Percentiles rank a stretch among this genome's conserved stretches.
These are phyloP conservation scores for Penicillium sp. DNA, from an alignment of 2,329 filamentous ascomycete genomes.

Conservation along the genomic window DNA sequence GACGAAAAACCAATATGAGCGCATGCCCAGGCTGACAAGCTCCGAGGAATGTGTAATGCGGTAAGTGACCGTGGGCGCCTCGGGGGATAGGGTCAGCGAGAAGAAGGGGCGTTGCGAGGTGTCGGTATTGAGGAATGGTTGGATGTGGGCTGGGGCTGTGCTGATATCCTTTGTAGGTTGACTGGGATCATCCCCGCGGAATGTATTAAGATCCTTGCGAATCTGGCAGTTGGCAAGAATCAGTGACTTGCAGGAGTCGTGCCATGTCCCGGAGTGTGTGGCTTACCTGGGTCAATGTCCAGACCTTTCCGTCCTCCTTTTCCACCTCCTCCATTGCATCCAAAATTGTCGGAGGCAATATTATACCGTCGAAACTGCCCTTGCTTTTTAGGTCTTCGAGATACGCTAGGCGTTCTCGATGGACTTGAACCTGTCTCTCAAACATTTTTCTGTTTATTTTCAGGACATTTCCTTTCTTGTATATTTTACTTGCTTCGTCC, in stretches of 20 bases:
- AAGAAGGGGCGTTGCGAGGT: neutral
- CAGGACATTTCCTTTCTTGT: slow-evolving; percentile 15
- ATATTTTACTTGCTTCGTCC: slow-evolving; percentile 1
- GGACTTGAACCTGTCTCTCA: slow-evolving; percentile 18
- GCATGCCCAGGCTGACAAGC: slow-evolving; percentile 13
- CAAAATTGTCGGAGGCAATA: slow-evolving; percentile 13
- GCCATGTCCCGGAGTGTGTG: neutral
- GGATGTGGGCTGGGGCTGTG: neutral
- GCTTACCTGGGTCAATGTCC: slow-evolving; percentile 14
- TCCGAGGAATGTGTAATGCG: slow-evolving; percentile 20
- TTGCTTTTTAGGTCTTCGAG: slow-evolving; percentile 12
- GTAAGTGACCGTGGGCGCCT: slow-evolving; percentile 9
- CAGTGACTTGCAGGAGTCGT: no score
- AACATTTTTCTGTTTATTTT: slow-evolving; percentile 21
- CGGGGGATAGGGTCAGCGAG: neutral
- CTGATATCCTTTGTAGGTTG: neutral
- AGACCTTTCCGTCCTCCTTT: neutral
- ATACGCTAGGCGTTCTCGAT: slow-evolving; percentile 17
- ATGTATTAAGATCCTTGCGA: slow-evolving; percentile 2
- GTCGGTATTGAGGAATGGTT: slow-evolving; percentile 1
- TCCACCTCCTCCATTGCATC: slow-evolving; percentile 14
- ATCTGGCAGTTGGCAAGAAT: neutral
- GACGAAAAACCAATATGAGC: slow-evolving; percentile 21
- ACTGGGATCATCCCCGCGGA: neutral
- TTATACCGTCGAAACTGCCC: slow-evolving; percentile 12